These are phyloP conservation scores for Sergeia podlipaevii DNA, from an alignment of 208 protist genomes.

Conservation along the genomic window DNA sequence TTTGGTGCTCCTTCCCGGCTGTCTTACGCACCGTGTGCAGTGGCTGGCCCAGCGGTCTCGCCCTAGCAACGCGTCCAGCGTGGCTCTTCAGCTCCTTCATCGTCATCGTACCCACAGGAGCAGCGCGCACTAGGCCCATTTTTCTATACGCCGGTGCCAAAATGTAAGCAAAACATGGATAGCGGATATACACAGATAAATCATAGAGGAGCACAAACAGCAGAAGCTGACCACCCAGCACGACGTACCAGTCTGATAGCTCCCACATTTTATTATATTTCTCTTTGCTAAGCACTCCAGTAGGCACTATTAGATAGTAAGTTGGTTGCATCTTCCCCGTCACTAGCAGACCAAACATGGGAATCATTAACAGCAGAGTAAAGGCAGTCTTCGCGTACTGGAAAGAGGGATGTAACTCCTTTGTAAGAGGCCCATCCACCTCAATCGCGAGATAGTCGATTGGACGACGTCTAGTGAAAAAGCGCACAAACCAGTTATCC, in stretches of 20 bases:
- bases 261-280: constrained; percentile 72
- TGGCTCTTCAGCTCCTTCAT: constrained; percentile 43
- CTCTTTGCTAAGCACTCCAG: constrained; percentile 43
- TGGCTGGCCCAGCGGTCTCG: constrained; percentile 50
- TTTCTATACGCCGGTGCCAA: constrained; percentile 62
- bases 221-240: constrained; percentile 54
- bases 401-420: constrained; percentile 67
- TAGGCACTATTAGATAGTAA: constrained; percentile 69
- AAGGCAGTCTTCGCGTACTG: constrained; percentile 52
- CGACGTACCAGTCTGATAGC: constrained; percentile 50
- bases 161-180: constrained; percentile 63
- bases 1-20: too few species aligned
- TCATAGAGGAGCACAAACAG: constrained; percentile 73
- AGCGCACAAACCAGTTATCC: constrained; percentile 54
- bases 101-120: constrained; percentile 21
- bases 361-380: constrained; percentile 39
- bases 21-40: constrained; percentile 28
- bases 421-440: constrained; percentile 60
- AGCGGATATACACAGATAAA: constrained; percentile 70
- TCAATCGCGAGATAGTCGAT: constrained; percentile 78
- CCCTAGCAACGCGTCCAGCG: constrained; percentile 8
- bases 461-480: constrained; percentile 56
- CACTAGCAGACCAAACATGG: constrained; percentile 46
- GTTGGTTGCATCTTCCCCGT: constrained; percentile 58
- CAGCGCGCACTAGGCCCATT: constrained; percentile 29